Percentiles rank a stretch among this genome's conserved stretches.
These are phyloP conservation scores for Abelmoschus esculentus DNA, from an alignment of 345 rosid species.

Conservation along the genomic window DNA sequence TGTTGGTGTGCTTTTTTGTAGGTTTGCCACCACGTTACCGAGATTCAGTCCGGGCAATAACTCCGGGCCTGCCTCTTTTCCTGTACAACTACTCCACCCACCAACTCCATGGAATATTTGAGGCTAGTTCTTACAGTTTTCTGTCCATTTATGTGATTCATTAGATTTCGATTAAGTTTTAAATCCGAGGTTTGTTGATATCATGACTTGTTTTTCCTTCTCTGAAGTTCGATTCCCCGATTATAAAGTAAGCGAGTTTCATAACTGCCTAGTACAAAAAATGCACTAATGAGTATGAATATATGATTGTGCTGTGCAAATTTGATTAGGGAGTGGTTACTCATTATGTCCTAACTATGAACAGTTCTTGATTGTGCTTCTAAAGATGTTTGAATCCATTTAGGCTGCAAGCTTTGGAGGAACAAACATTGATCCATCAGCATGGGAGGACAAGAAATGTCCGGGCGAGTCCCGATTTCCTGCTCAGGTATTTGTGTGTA, in stretches of 20 bases:
- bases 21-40: slow-evolving; percentile 93
- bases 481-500: slow-evolving; percentile 50
- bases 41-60: slow-evolving; percentile 90
- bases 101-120: slow-evolving; percentile 92
- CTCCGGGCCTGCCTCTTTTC: slow-evolving; percentile 94
- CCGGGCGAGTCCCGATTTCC: slow-evolving; percentile 92
- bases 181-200: neutral
- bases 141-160: neutral
- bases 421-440: slow-evolving; percentile 80
- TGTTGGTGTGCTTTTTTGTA: slow-evolving; percentile 5
- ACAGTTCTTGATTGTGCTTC: neutral
- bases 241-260: too few relatives aligned
- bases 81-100: slow-evolving; percentile 98
- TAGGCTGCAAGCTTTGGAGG: slow-evolving; percentile 97
- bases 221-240: neutral
- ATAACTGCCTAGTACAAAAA: too few relatives aligned
- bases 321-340: neutral
- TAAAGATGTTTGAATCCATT: neutral
- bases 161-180: neutral
- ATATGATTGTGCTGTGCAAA: neutral
- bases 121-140: slow-evolving; percentile 34
- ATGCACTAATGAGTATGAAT: neutral
- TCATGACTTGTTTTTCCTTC: too few relatives aligned
- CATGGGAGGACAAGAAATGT: slow-evolving; percentile 96
- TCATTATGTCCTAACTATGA: neutral